Evolutionary conservation across 176 grass and related monocot genomes (phyloP).

Genomic region (Pontederia paniculata): DNA sequence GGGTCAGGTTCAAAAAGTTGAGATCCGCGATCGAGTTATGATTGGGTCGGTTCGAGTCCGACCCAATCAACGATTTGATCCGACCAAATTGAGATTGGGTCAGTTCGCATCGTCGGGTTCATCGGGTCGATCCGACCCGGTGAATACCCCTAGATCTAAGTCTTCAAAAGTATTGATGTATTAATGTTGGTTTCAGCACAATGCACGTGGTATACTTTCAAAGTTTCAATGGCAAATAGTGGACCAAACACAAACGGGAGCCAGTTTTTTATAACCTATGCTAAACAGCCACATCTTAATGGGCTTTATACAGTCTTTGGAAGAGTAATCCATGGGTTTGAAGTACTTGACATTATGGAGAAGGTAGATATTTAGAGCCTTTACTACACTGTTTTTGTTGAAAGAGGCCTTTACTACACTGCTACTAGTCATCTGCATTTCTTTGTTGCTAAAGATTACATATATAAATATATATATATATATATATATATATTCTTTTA

Average conservation of each 20-base stretch:
- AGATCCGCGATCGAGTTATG: too few relatives aligned
- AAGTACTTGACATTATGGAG: slow-evolving; percentile 97
- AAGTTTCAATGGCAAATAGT: slow-evolving; percentile 91
- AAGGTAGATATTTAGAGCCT: slow-evolving; percentile 30
- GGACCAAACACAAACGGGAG: slow-evolving; percentile 89
- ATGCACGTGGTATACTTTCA: slow-evolving; percentile 61
- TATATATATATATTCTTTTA: too few relatives aligned
- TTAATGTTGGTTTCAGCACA: slow-evolving; percentile 40
- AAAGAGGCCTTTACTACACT: too few relatives aligned
- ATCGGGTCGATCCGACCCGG: too few relatives aligned
- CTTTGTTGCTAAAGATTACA: not conserved
- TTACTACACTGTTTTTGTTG: not conserved
- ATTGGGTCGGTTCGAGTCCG: too few relatives aligned
- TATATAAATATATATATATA: too few relatives aligned
- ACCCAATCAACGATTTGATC: too few relatives aligned
- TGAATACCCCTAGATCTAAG: too few relatives aligned
- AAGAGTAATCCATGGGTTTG: slow-evolving; percentile 98
- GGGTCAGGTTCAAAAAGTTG: too few relatives aligned
- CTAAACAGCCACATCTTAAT: slow-evolving; percentile 93
- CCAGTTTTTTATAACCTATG: slow-evolving; percentile 96
- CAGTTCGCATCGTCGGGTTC: too few relatives aligned
- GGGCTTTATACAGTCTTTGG: slow-evolving; percentile 90
- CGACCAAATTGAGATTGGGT: too few relatives aligned
- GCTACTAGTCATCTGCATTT: not conserved
- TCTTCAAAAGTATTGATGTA: not conserved